Evolutionary conservation across 805 yeast species (phyloP), one percentile per base, ranked within the genome.

Genomic region (Teunomyces tritomae): DNA sequence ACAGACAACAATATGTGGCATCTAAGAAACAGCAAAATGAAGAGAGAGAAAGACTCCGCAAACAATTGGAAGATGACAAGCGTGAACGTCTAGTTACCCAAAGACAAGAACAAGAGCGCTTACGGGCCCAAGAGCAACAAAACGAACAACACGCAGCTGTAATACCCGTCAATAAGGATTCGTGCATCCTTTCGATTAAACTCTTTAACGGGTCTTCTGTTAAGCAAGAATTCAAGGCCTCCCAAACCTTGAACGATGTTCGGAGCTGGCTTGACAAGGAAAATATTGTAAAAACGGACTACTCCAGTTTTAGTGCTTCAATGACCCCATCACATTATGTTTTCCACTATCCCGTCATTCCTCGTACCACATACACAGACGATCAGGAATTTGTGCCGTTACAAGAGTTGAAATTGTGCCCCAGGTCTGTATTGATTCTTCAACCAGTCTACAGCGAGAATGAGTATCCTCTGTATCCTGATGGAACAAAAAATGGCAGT

Each of bases 361-460:
- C 85, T 50, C 68, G 82, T 2, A 77, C 75, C 3, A 77, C 80
- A 0, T 73, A 57, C 46, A 49, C 63, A 9, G 69, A 65, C 27
- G 86, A 85, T 43, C 92, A 89, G 55, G 73, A 74, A 47, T 66
- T 57, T 39, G 56, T 67, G 49, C 66, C 82, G 2, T 68, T 90
- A 33, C 61, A 61, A 24, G 76, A 71, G 3, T 68, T 90, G 46
- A 82, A 80, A 17, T 68, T 90, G 44, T 74, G 79, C 11, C 91
- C 92, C 2, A 73, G 95, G 48, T 84, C 95, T 8, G 88, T 86
- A 0, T 64, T 90, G 42, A 83, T 88, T 20, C 68, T 90, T 53
- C 86, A 87, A 58, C 91, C 94, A 0, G 69, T 74, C 28, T 67
- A 57, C 57, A 70, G 59, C 57, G 66, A 55, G 43, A 45, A 52